phyloP scores from a whole-genome alignment of 768 basidiomycete species.

The Galerina marginata region DNA sequence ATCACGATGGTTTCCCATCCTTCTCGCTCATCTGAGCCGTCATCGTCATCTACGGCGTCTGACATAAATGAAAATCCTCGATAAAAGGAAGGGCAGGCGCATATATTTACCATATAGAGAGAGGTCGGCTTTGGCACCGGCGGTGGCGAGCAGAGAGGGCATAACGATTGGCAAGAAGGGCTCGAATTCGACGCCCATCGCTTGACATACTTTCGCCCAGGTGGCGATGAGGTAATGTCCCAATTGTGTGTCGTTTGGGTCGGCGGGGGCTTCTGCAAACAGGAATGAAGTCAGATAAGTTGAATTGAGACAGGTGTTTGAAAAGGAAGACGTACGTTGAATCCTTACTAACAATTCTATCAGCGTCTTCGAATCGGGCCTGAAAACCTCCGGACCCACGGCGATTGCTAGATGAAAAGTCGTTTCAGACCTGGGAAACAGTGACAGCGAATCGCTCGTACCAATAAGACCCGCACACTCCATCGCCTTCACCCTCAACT shows the following conservation, averaged over 20 bases:
- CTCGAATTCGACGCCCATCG: slow-evolving; percentile 83
- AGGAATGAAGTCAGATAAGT: slow-evolving; percentile 24
- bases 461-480: slow-evolving; percentile 90
- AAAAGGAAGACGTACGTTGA: slow-evolving; percentile 59
- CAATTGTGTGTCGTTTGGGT: slow-evolving; percentile 74
- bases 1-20: slow-evolving; percentile 82
- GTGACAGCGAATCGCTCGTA: slow-evolving; percentile 35
- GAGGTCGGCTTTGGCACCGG: slow-evolving; percentile 81
- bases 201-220: slow-evolving; percentile 90
- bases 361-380: slow-evolving; percentile 73
- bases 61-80: not conserved
- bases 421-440: not conserved
- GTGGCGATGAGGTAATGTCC: slow-evolving; percentile 82
- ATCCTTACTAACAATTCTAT: slow-evolving; percentile 76
- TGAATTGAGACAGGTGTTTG: not conserved
- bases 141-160: slow-evolving; percentile 75
- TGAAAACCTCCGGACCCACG: slow-evolving; percentile 81
- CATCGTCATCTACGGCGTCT: slow-evolving; percentile 50
- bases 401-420: slow-evolving; percentile 70
- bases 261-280: slow-evolving; percentile 58
- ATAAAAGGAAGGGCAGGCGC: not conserved
- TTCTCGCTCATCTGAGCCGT: slow-evolving; percentile 62
- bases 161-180: slow-evolving; percentile 87
- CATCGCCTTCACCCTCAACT: slow-evolving; percentile 84
- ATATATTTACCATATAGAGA: slow-evolving; percentile 64